Percentiles rank a stretch among this genome's conserved stretches.
phyloP scores from a whole-genome alignment of 1,284 basidiomycete genomes.

The Xerocomus cyaneibrunnescens region DNA sequence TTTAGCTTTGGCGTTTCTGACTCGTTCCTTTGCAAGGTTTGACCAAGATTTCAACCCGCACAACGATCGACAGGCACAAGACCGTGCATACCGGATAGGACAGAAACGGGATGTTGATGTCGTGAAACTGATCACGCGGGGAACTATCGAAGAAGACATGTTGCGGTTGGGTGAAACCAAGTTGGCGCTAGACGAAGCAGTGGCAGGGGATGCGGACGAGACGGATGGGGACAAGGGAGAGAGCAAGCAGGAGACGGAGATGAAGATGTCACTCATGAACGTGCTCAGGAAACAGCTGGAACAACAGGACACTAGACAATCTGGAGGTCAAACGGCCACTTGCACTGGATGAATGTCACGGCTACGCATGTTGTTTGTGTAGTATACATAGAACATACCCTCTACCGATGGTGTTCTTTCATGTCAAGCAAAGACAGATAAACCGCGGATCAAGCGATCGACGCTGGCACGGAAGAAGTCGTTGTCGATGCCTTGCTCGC shows the following conservation, averaged over 20 bases:
- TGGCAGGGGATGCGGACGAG: conserved; percentile 72
- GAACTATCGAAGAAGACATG: conserved; percentile 97
- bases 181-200: conserved; percentile 87
- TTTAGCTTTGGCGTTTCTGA: neutral
- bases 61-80: conserved; percentile 94
- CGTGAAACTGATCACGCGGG: conserved; percentile 90
- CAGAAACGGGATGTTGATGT: conserved; percentile 91
- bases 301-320: conserved; percentile 25
- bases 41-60: conserved; percentile 98
- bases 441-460: conserved; percentile 71
- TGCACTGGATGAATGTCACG: conserved; percentile 11
- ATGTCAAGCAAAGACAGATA: conserved; percentile 56
- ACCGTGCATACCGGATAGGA: conserved; percentile 97
- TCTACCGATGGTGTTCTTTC: conserved; percentile 19
- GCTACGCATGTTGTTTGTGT: conserved; percentile 14
- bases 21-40: conserved; percentile 53
- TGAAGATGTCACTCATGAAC: conserved; percentile 81
- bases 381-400: conserved; percentile 29
- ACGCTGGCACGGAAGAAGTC: conserved; percentile 85
- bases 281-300: conserved; percentile 70
- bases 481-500: conserved; percentile 84
- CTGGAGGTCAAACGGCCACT: neutral
- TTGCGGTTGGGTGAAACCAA: conserved; percentile 87
- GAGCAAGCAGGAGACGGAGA: conserved; percentile 69
- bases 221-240: conserved; percentile 55